Evolutionary conservation across 2,329 filamentous ascomycete genomes (phyloP).

Genomic region (Colletotrichum tropicicola): DNA sequence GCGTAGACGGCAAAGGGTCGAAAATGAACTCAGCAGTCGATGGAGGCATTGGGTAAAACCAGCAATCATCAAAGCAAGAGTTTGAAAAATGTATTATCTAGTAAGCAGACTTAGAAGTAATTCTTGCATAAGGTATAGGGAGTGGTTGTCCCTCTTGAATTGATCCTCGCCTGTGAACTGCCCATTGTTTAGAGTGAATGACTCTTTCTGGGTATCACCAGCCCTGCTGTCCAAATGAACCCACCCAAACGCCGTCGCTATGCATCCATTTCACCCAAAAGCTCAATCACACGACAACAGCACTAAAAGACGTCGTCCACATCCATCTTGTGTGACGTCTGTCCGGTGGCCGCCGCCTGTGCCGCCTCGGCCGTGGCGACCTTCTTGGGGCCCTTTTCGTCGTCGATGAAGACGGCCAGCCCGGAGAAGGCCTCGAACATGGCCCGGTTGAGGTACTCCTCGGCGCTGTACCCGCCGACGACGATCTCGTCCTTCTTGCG

Average conservation of each 20-base stretch:
- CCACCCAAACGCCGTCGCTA: conserved; percentile 40
- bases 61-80: not conserved
- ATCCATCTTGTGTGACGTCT: conserved; percentile 52
- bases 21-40: not conserved
- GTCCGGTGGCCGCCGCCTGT: conserved; percentile 43
- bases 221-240: not conserved
- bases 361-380: conserved; percentile 44
- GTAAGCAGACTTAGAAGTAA: conserved; percentile 29
- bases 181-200: not conserved
- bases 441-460: conserved; percentile 83
- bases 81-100: conserved; percentile 29
- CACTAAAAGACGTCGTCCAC: conserved; percentile 48
- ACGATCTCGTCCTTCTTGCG: conserved; percentile 72
- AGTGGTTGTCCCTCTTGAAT: not conserved
- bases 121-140: conserved; percentile 18
- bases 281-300: conserved; percentile 2
- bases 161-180: not conserved
- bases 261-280: conserved; percentile 21
- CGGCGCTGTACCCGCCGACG: conserved; percentile 84
- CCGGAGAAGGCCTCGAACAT: conserved; percentile 92
- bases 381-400: conserved; percentile 67
- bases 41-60: not conserved
- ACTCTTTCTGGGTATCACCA: not conserved
- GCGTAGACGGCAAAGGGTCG: conserved; percentile 36
- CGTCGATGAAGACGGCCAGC: conserved; percentile 84